These are phyloP conservation scores for Psidium friedrichsthalianum DNA, from an alignment of 345 rosid genomes.

Conservation along the genomic window DNA sequence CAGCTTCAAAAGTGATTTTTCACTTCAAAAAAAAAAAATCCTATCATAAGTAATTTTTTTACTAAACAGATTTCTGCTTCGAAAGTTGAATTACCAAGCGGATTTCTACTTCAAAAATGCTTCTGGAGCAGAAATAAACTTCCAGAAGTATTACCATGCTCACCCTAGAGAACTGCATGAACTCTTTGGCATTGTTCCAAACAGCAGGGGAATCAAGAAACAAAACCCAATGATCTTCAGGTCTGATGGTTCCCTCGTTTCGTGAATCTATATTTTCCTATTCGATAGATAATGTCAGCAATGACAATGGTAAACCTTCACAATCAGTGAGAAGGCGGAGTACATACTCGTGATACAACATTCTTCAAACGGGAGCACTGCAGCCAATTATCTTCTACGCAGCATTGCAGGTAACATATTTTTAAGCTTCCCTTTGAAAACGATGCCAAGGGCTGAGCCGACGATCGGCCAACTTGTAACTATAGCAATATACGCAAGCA, in stretches of 20 bases:
- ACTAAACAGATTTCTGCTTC: no score
- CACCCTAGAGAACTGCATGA: neutral
- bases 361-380: neutral
- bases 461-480: constrained; percentile 54
- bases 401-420: constrained; percentile 4
- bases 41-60: no score
- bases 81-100: no score
- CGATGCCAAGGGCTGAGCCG: constrained; percentile 27
- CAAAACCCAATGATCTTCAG: neutral
- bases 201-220: neutral
- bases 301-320: neutral
- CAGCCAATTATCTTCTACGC: constrained; percentile 3
- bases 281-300: neutral
- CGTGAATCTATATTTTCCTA: neutral
- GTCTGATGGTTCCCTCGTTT: neutral
- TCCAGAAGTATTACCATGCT: no score
- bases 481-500: constrained; percentile 48
- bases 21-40: no score
- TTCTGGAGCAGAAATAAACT: no score
- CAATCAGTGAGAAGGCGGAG: neutral
- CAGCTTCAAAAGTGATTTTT: no score
- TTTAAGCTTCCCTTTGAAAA: constrained; percentile 37
- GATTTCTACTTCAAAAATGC: no score
- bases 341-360: neutral
- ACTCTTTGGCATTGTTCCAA: neutral